A percentile compares a stretch with the other conserved stretches of the same genome.
phyloP scores from a whole-genome alignment of 164 flowering plant species.

The Vitis rupestris region DNA sequence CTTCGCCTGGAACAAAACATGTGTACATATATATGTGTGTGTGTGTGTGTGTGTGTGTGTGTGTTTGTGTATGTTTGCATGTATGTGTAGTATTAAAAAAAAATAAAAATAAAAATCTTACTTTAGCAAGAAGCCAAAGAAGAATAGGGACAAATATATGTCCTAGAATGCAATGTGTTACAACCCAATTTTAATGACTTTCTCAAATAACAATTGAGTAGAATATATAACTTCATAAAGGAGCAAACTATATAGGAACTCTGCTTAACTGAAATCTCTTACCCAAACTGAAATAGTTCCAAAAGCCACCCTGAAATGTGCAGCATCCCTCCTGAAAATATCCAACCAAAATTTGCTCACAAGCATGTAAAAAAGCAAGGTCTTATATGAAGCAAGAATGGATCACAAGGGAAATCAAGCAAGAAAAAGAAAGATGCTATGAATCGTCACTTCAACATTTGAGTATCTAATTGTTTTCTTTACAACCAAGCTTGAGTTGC shows the following conservation, averaged over 20 bases:
- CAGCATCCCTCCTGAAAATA: constrained; percentile 70
- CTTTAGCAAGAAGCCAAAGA: background rate
- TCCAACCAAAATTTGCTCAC: constrained; percentile 1
- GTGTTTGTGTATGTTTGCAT: no score
- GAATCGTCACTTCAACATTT: background rate
- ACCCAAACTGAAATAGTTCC: constrained; percentile 99
- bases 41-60: no score
- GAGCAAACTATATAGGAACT: background rate
- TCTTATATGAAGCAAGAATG: background rate
- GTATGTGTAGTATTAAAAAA: no score
- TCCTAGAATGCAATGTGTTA: background rate
- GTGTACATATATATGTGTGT: no score
- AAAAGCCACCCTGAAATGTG: constrained; percentile 94
- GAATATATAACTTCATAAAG: no score
- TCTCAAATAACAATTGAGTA: background rate
- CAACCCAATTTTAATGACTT: background rate
- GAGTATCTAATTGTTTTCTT: background rate
- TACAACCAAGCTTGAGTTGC: no score
- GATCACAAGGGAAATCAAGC: constrained; percentile 1
- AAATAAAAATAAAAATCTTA: no score
- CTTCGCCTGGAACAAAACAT: no score
- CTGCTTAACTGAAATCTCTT: constrained; percentile 22
- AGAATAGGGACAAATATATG: background rate
- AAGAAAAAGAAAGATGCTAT: constrained; percentile 5
- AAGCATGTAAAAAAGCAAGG: constrained; percentile 3